Percentiles rank a stretch among this genome's conserved stretches.
These are phyloP conservation scores for Pythium dissotocum DNA, from an alignment of 352 stramenopile genomes.

Conservation along the genomic window DNA sequence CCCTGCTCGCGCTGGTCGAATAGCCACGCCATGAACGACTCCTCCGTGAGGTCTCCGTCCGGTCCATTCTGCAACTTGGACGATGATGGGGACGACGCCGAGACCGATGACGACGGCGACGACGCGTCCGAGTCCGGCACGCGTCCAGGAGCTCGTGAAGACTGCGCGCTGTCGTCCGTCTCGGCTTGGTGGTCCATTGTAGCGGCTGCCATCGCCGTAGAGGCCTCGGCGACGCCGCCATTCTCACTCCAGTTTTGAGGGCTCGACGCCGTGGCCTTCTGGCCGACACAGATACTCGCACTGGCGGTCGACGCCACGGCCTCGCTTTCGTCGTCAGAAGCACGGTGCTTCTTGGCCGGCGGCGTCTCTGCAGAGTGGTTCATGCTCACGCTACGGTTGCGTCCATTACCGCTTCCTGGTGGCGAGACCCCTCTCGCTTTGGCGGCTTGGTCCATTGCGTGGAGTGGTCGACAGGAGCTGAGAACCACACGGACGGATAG, in stretches of 20 bases:
- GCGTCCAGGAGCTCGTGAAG: not conserved
- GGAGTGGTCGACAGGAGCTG: not conserved
- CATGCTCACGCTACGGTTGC: conserved; percentile 74
- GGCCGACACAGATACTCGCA: conserved; percentile 9
- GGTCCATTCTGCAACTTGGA: conserved; percentile 29
- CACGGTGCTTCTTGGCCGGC: conserved; percentile 77
- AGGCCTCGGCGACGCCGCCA: conserved; percentile 11
- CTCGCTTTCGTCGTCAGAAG: conserved; percentile 77
- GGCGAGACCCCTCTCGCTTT: conserved; percentile 10
- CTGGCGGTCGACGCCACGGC: not conserved
- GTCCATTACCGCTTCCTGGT: conserved; percentile 21
- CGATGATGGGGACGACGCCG: conserved; percentile 3
- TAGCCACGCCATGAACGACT: conserved; percentile 82
- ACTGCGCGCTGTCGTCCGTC: not conserved
- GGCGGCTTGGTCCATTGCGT: conserved; percentile 21
- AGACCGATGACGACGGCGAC: conserved; percentile 5
- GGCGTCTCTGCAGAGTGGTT: conserved; percentile 48
- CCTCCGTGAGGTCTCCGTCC: conserved; percentile 56
- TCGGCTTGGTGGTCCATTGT: conserved; percentile 22
- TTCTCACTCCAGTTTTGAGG: conserved; percentile 24
- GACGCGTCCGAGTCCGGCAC: conserved; percentile 3
- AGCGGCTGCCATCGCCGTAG: conserved; percentile 20
- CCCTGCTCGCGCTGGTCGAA: conserved; percentile 73
- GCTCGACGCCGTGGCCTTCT: conserved; percentile 11
- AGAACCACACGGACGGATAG: conserved; percentile 18